phyloP scores from a whole-genome alignment of 176 grass and related monocot species.

The Musa troglodytarum region DNA sequence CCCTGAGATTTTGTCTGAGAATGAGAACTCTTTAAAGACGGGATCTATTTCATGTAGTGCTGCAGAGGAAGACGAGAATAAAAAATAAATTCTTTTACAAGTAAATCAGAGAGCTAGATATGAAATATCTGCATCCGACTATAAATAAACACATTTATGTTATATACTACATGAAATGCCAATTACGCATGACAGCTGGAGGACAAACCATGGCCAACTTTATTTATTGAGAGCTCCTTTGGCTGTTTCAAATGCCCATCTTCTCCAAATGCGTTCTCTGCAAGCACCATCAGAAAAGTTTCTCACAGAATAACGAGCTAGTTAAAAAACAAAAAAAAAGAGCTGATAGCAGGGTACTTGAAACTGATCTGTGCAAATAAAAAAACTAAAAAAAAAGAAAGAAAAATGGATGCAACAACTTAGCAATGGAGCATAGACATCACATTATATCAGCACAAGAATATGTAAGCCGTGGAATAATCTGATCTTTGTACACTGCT shows the following conservation, averaged over 20 bases:
- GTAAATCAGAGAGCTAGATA: background rate
- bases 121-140: background rate
- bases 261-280: slow-evolving; percentile 86
- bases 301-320: background rate
- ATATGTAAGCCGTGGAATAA: too few species aligned
- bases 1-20: slow-evolving; percentile 40
- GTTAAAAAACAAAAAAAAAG: background rate
- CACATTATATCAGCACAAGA: background rate
- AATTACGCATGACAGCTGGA: background rate
- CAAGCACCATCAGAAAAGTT: slow-evolving; percentile 12
- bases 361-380: background rate
- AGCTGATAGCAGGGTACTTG: background rate
- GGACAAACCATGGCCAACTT: slow-evolving; percentile 87
- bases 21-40: slow-evolving; percentile 67
- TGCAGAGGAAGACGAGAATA: slow-evolving; percentile 25
- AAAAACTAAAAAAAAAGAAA: background rate
- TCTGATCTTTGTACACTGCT: too few species aligned
- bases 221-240: slow-evolving; percentile 96
- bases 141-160: background rate
- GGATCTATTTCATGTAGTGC: slow-evolving; percentile 88
- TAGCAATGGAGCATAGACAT: background rate
- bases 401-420: background rate
- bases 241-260: slow-evolving; percentile 77
- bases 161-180: background rate
- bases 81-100: too few species aligned